These are phyloP conservation scores for Polytolypa hystricis DNA, from an alignment of 2,329 filamentous ascomycete genomes.

Conservation along the genomic window DNA sequence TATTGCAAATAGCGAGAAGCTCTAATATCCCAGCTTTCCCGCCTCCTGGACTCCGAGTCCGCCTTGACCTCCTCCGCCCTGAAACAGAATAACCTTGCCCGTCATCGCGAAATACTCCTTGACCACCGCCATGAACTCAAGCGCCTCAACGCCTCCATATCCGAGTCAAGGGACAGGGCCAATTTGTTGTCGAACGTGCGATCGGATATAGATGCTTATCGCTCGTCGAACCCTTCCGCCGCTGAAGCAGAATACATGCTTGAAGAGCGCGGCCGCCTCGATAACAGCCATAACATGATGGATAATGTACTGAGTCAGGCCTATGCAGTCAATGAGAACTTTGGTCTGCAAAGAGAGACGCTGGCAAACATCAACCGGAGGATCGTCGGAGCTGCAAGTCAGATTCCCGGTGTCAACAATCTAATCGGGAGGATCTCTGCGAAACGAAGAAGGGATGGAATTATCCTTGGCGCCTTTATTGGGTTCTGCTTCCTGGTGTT, in stretches of 20 bases:
- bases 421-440: constrained; percentile 86
- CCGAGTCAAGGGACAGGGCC: constrained; percentile 70
- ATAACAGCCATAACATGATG: constrained; percentile 79
- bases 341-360: constrained; percentile 76
- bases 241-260: constrained; percentile 97
- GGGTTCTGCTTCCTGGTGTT: constrained; percentile 83
- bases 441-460: constrained; percentile 87
- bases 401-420: constrained; percentile 85
- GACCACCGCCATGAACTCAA: constrained; percentile 76
- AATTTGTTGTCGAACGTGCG: constrained; percentile 87
- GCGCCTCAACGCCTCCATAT: constrained; percentile 61
- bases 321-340: constrained; percentile 91
- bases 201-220: constrained; percentile 84
- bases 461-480: constrained; percentile 86
- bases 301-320: constrained; percentile 89
- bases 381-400: constrained; percentile 78
- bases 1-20: constrained; percentile 55
- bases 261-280: constrained; percentile 71
- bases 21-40: constrained; percentile 69
- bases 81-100: constrained; percentile 92
- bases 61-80: constrained; percentile 76
- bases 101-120: constrained; percentile 78
- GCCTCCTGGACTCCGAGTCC: constrained; percentile 87
- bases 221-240: constrained; percentile 64
- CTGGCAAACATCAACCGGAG: constrained; percentile 78